Evolutionary conservation across 1,284 basidiomycete species (phyloP).

Genomic region (Sphagnurus paluster): DNA sequence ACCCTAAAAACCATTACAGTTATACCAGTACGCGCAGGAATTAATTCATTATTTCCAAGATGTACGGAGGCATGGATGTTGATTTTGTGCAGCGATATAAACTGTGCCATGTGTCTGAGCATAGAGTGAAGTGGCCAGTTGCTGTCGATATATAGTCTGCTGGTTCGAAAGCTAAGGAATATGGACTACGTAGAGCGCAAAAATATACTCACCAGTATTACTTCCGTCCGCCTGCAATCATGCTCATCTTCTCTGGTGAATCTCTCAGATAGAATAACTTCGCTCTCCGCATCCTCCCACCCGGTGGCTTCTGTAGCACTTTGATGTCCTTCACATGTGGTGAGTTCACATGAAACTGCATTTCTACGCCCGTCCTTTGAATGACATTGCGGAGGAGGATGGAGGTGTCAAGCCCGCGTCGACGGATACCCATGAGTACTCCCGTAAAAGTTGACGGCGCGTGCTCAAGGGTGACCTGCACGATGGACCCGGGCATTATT

Average conservation of each 20-base stretch:
- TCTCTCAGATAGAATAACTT: constrained; percentile 80
- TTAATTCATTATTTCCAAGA: background rate
- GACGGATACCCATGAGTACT: constrained; percentile 77
- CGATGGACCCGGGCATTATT: constrained; percentile 77
- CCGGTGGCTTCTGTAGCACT: constrained; percentile 63
- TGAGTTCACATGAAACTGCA: constrained; percentile 83
- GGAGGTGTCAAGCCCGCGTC: constrained; percentile 80
- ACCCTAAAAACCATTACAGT: background rate
- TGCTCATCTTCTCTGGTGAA: constrained; percentile 79
- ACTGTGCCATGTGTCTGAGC: background rate
- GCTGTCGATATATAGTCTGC: too few relatives aligned
- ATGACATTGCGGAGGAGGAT: constrained; percentile 87
- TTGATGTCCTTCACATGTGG: constrained; percentile 87
- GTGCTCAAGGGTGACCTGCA: constrained; percentile 72
- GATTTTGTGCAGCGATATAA: background rate
- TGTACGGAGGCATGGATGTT: background rate
- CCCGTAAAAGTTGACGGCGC: constrained; percentile 83
- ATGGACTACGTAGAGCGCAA: too few relatives aligned
- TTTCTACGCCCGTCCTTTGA: constrained; percentile 87
- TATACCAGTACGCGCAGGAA: background rate
- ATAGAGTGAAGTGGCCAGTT: background rate
- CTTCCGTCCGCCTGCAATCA: constrained; percentile 60
- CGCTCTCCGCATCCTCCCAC: constrained; percentile 65
- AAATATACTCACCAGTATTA: constrained; percentile 23
- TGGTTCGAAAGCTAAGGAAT: background rate